Evolutionary conservation across 176 grass and related monocot species (phyloP).

Genomic region (Carex pumila): DNA sequence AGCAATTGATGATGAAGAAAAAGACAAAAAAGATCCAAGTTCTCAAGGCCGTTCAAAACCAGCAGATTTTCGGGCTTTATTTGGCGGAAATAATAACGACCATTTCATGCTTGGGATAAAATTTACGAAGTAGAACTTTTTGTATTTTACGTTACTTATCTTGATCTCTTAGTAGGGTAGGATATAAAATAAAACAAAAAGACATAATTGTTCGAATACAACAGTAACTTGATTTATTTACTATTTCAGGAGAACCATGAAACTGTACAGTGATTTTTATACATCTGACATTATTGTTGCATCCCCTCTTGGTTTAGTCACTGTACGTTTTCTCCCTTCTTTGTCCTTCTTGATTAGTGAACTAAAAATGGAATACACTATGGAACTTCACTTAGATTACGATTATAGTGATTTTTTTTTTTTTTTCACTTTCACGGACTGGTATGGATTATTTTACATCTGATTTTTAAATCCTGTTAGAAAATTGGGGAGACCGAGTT

Average conservation of each 20-base stretch:
- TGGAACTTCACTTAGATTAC: neutral
- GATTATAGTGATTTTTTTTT: neutral
- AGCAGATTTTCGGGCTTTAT: conserved; percentile 58
- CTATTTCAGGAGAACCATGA: conserved; percentile 77
- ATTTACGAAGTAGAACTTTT: conserved; percentile 61
- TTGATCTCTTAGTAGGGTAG: conserved; percentile 13
- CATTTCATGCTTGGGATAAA: conserved; percentile 94
- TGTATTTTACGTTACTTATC: neutral
- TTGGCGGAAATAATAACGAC: conserved; percentile 74
- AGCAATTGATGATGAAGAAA: conserved; percentile 54
- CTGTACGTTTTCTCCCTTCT: conserved; percentile 39
- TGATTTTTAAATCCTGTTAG: conserved; percentile 26
- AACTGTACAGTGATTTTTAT: conserved; percentile 91
- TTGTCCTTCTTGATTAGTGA: neutral
- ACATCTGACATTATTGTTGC: conserved; percentile 92
- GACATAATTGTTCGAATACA: neutral
- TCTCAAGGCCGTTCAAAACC: conserved; percentile 57
- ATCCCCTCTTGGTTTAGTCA: conserved; percentile 81
- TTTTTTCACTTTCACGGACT: neutral
- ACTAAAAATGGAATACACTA: neutral
- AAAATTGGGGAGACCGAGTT: conserved; percentile 70
- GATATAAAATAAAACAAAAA: neutral
- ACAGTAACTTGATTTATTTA: conserved; percentile 22
- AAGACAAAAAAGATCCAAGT: conserved; percentile 19
- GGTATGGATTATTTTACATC: neutral